Conservation (phyloP, 1,284 basidiomycete species). For the Boletellus sp. region DNA sequence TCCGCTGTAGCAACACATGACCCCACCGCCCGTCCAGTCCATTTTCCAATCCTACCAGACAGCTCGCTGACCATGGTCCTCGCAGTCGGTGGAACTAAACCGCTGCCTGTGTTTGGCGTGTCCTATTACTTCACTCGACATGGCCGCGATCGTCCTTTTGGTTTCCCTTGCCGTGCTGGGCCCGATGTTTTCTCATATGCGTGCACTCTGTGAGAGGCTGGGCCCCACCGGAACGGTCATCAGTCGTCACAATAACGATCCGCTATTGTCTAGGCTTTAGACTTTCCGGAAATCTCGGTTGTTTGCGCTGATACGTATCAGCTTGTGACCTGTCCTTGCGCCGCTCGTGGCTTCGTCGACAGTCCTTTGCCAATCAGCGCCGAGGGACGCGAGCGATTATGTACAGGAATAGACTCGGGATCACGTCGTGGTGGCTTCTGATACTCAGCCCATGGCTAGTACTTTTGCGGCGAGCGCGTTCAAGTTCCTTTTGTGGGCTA, state of each 20-base stretch:
- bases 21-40: conserved; percentile 4
- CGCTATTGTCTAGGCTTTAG: no score
- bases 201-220: no score
- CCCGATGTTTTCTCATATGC: conserved; percentile 27
- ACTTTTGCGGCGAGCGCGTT: neutral
- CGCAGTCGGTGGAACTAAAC: conserved; percentile 7
- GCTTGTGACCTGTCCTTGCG: conserved; percentile 23
- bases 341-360: conserved; percentile 15
- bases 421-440: conserved; percentile 6
- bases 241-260: no score
- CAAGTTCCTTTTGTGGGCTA: conserved; percentile 3
- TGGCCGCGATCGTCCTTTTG: conserved; percentile 17
- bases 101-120: conserved; percentile 2
- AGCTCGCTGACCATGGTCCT: conserved; percentile 3
- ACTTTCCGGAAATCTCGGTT: no score
- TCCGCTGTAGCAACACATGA: conserved; percentile 27
- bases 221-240: no score
- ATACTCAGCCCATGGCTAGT: conserved; percentile 13
- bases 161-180: conserved; percentile 18
- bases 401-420: conserved; percentile 9
- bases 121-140: conserved; percentile 7
- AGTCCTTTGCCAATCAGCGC: conserved; percentile 4
- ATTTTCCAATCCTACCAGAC: conserved; percentile 3
- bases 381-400: conserved; percentile 7
- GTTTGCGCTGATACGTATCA: no score